Percentiles rank a stretch among this genome's conserved stretches.
These are phyloP conservation scores for Geopyxis carbonaria DNA, from an alignment of 495 filamentous ascomycete species.

Conservation along the genomic window DNA sequence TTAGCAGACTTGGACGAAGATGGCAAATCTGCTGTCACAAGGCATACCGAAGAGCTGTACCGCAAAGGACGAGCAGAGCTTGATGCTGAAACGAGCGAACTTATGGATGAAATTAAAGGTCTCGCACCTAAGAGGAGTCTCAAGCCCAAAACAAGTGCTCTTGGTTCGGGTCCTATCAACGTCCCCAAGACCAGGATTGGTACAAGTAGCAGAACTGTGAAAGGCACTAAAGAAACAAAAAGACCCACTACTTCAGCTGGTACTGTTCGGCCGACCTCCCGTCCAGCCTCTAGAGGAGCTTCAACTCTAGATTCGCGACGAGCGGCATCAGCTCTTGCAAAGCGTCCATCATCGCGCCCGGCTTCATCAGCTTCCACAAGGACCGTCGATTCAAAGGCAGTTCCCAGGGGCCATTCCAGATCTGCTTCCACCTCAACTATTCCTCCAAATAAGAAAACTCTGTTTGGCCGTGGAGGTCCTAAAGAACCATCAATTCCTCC, in stretches of 20 bases:
- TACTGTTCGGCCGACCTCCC: slow-evolving; percentile 11
- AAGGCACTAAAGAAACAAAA: neutral
- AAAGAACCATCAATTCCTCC: neutral
- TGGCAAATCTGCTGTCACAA: slow-evolving; percentile 46
- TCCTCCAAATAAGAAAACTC: slow-evolving; percentile 8
- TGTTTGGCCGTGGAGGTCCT: neutral
- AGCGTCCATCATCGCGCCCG: neutral
- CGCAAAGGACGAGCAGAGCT: slow-evolving; percentile 24
- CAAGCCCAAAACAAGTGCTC: slow-evolving; percentile 4
- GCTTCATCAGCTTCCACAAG: slow-evolving; percentile 1
- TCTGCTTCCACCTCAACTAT: slow-evolving; percentile 10
- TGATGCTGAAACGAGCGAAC: slow-evolving; percentile 16
- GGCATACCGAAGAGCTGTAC: slow-evolving; percentile 41
- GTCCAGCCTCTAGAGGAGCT: slow-evolving; percentile 1
- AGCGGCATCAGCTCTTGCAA: neutral
- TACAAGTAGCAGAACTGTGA: too few relatives aligned
- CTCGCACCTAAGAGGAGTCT: slow-evolving; percentile 5
- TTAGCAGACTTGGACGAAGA: slow-evolving; percentile 48
- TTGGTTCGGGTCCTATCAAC: neutral
- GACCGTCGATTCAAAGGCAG: slow-evolving; percentile 2
- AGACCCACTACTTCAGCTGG: slow-evolving; percentile 8
- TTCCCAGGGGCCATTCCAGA: slow-evolving; percentile 8
- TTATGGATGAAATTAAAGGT: neutral
- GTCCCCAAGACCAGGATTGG: neutral
- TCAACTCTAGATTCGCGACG: too few relatives aligned